Evolutionary conservation across 2,329 filamentous ascomycete genomes (phyloP).

Genomic region (Calonectria pauciramosa): DNA sequence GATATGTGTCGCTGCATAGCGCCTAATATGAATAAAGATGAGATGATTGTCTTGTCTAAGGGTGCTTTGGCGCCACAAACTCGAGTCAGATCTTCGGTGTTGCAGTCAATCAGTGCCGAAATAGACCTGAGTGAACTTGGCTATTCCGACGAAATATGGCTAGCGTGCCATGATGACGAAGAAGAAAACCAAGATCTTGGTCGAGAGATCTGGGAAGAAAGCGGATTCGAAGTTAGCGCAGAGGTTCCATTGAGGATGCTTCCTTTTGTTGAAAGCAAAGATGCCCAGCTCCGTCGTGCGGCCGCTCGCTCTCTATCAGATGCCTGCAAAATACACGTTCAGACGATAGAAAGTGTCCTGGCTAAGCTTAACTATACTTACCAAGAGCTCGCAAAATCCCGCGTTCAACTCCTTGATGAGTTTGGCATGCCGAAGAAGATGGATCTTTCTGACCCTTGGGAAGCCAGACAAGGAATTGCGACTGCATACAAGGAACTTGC

Average conservation of each 20-base stretch:
- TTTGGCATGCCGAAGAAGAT: slow-evolving; percentile 95
- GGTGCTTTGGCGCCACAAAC: slow-evolving; percentile 85
- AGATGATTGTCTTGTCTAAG: slow-evolving; percentile 82
- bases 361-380: slow-evolving; percentile 79
- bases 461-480: slow-evolving; percentile 89
- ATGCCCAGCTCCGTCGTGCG: slow-evolving; percentile 85
- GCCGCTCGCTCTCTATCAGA: slow-evolving; percentile 87
- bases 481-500: slow-evolving; percentile 88
- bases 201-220: slow-evolving; percentile 94
- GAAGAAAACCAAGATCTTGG: slow-evolving; percentile 89
- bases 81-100: slow-evolving; percentile 84
- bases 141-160: slow-evolving; percentile 92
- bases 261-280: slow-evolving; percentile 83
- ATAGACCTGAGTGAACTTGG: slow-evolving; percentile 90
- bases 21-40: slow-evolving; percentile 79
- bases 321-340: slow-evolving; percentile 72
- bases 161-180: slow-evolving; percentile 91
- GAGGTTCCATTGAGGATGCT: slow-evolving; percentile 78
- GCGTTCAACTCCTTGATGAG: slow-evolving; percentile 86
- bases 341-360: slow-evolving; percentile 73
- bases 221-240: slow-evolving; percentile 78
- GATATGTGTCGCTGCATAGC: slow-evolving; percentile 89
- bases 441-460: slow-evolving; percentile 91
- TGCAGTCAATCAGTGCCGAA: slow-evolving; percentile 92
- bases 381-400: slow-evolving; percentile 82